Conservation (phyloP, 139 green algal species). For the Mesostigma viride region DNA sequence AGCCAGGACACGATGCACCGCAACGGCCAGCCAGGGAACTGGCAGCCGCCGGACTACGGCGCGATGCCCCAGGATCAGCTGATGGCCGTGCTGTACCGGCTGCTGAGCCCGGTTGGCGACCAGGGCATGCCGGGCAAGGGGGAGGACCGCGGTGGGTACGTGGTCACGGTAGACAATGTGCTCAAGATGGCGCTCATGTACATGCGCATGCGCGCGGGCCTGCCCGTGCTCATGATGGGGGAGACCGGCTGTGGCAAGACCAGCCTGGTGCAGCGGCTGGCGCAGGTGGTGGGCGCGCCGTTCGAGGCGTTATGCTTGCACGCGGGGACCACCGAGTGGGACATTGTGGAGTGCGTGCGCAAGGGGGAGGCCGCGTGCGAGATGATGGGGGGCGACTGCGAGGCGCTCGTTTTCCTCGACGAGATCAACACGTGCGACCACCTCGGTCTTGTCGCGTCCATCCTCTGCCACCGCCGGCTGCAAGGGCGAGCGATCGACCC, state of each 20-base stretch:
- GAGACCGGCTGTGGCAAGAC: slow-evolving; percentile 28
- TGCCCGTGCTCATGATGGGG: slow-evolving; percentile 21
- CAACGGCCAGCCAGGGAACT: too few species aligned
- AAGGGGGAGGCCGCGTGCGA: neutral
- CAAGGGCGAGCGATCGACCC: neutral
- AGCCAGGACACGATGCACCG: neutral
- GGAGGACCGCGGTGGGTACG: slow-evolving; percentile 17
- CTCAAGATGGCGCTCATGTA: slow-evolving; percentile 25
- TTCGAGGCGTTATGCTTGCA: slow-evolving; percentile 28
- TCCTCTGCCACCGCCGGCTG: slow-evolving; percentile 12
- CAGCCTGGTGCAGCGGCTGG: slow-evolving; percentile 27
- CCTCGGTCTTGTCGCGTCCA: slow-evolving; percentile 15
- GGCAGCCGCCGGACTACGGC: too few species aligned
- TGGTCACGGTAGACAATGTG: slow-evolving; percentile 18
- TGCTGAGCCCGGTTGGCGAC: too few species aligned
- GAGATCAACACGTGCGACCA: slow-evolving; percentile 30
- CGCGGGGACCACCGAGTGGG: slow-evolving; percentile 12
- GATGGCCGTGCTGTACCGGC: neutral
- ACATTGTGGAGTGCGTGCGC: slow-evolving; percentile 15
- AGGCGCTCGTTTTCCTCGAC: slow-evolving; percentile 23
- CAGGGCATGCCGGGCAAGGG: too few species aligned
- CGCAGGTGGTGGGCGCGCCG: neutral
- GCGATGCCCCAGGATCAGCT: too few species aligned
- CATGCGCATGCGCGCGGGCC: slow-evolving; percentile 5
- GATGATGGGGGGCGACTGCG: neutral